Base-by-base conservation (phyloP, 345 rosid species). In the Mallotus nudiflorus region DNA sequence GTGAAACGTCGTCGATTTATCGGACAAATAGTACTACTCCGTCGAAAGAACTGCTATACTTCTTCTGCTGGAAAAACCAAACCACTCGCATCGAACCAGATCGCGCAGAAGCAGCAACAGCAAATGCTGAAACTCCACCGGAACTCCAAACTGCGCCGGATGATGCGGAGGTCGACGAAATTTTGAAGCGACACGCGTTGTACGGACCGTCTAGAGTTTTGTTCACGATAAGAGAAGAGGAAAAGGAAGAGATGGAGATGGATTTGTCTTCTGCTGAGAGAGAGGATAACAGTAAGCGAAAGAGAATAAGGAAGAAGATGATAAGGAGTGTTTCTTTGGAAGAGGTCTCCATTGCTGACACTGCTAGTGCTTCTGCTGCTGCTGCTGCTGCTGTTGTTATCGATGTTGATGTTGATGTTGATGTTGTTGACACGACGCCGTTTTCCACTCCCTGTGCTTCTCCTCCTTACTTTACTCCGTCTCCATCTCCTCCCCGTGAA, bases 41-140 rank as follows among this genome's bases (percentile, higher is more conserved):
- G 3, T 86, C 93, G 1, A 92, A 88, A 77, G 96, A 92, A 77
- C 86, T 88, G 19, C 88, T 87, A 9, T 88, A 89, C 87, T 86
- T 87, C 79, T 92, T 86, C 83, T 85, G 88, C 72, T 85, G 89
- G 74, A 90, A 81, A 73, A 84, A 78, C 71, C 85, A 85, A 70
- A 71, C 78, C 60, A 44, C 56, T 49, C 84, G 86, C 35, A 65
- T 92, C 29, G 89, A 85, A 66, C 85, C 91, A 9, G 64, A 59
- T n/a, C n/a, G n/a, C 20, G 65, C 29, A n/a, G 51, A 27, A 15
- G 18, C 71, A 20, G 33, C 58, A 1, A 16, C 35, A 16, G 66
- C 76, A 58, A 71, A 73, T 19, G 76, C 77, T 45, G 4, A 67
- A 78, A 3, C 53, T 68, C 73, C 66, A 2, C 3, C 73, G 44